Percentiles rank a stretch among this genome's conserved stretches.
phyloP scores from a whole-genome alignment of 805 yeast genomes.

The Candida coquimbonensis region DNA sequence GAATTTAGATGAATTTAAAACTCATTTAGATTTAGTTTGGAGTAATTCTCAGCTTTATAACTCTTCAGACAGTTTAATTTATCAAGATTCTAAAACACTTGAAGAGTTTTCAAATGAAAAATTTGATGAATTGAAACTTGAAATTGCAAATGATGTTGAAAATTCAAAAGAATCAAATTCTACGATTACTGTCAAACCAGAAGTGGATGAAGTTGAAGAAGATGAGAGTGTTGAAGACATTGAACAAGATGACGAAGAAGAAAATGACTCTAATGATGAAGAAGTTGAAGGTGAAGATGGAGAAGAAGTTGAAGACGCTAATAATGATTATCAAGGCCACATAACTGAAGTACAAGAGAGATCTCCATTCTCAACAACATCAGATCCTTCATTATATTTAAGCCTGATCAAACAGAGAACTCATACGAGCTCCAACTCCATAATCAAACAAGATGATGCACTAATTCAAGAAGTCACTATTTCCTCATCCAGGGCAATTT shows the following conservation, averaged over 20 bases:
- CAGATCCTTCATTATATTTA: background rate
- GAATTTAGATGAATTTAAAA: constrained; percentile 51
- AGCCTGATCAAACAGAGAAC: background rate
- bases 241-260: background rate
- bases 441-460: constrained; percentile 13
- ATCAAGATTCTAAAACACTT: constrained; percentile 62
- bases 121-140: background rate
- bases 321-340: constrained; percentile 10
- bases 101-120: constrained; percentile 38
- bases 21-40: constrained; percentile 58
- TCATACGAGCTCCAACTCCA: background rate
- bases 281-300: background rate
- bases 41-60: constrained; percentile 75
- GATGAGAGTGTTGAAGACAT: constrained; percentile 1
- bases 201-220: constrained; percentile 1
- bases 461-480: constrained; percentile 25
- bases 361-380: background rate
- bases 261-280: background rate
- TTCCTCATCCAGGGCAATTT: constrained; percentile 24
- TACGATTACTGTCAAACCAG: background rate
- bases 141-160: background rate
- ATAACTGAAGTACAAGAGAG: background rate
- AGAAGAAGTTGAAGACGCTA: background rate
- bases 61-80: constrained; percentile 63
- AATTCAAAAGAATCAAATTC: background rate